These are phyloP conservation scores for Colletotrichum zoysiae DNA, from an alignment of 2,329 filamentous ascomycete genomes.

Conservation along the genomic window DNA sequence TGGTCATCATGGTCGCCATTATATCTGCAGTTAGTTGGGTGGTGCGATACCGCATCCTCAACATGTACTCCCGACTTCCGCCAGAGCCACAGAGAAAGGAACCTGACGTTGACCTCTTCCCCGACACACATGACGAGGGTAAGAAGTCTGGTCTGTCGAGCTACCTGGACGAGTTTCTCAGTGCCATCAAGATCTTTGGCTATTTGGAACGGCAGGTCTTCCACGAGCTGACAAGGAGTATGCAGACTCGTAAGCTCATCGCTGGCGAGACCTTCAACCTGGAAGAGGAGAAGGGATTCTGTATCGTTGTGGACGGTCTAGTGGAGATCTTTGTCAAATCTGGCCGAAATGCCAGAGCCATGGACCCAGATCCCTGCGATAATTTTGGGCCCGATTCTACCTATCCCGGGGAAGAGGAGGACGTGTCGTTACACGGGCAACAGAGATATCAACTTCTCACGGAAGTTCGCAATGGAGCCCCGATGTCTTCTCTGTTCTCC, in stretches of 20 bases:
- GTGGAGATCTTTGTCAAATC: constrained; percentile 99
- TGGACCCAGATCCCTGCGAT: constrained; percentile 50
- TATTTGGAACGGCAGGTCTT: constrained; percentile 97
- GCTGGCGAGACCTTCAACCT: constrained; percentile 94
- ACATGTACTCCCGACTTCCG: constrained; percentile 94
- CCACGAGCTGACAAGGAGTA: constrained; percentile 95
- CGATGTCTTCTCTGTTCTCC: constrained; percentile 98
- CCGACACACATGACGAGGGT: constrained; percentile 90
- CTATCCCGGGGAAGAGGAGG: constrained; percentile 75
- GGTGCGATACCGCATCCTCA: constrained; percentile 93
- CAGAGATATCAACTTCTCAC: constrained; percentile 96
- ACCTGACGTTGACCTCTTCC: constrained; percentile 93
- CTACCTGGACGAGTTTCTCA: constrained; percentile 97
- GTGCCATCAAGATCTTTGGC: constrained; percentile 98
- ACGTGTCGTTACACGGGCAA: constrained; percentile 69
- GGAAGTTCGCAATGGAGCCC: constrained; percentile 96
- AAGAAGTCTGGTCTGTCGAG: constrained; percentile 93
- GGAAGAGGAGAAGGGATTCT: constrained; percentile 98
- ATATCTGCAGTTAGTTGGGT: constrained; percentile 94
- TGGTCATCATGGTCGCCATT: constrained; percentile 81
- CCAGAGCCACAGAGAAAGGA: constrained; percentile 97
- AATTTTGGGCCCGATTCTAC: constrained; percentile 57
- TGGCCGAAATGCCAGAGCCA: constrained; percentile 64
- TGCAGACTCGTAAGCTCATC: constrained; percentile 97
- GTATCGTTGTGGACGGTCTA: constrained; percentile 93